A percentile compares a stretch with the other conserved stretches of the same genome.
Evolutionary conservation across 192 early-diverging fungal species (phyloP).

Genomic region (Coemansia sp.): DNA sequence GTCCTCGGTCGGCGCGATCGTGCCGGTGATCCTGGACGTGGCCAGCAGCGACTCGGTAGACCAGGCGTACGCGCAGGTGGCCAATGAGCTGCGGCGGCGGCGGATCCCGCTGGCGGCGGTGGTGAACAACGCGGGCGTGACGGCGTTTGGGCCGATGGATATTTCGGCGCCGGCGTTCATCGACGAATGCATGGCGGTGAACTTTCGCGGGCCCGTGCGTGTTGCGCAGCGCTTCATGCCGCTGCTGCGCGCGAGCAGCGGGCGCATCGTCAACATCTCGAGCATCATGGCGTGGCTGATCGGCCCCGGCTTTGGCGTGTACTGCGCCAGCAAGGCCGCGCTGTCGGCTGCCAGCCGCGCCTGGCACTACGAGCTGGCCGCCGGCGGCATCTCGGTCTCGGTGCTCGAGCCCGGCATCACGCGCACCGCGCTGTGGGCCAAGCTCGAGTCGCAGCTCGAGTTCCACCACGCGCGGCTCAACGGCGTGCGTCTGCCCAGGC

Average conservation of each 20-base stretch:
- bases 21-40: slow-evolving; percentile 52
- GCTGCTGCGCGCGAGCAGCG: slow-evolving; percentile 38
- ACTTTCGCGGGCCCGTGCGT: slow-evolving; percentile 52
- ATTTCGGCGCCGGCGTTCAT: slow-evolving; percentile 32
- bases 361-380: slow-evolving; percentile 51
- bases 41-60: slow-evolving; percentile 36
- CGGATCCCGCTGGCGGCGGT: slow-evolving; percentile 44
- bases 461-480: slow-evolving; percentile 50
- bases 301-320: slow-evolving; percentile 54
- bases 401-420: slow-evolving; percentile 50
- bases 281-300: slow-evolving; percentile 54
- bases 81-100: slow-evolving; percentile 29
- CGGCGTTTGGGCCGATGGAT: slow-evolving; percentile 51
- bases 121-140: slow-evolving; percentile 55
- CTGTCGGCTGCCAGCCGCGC: slow-evolving; percentile 43
- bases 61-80: slow-evolving; percentile 24
- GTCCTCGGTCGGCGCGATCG: slow-evolving; percentile 12
- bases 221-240: slow-evolving; percentile 53
- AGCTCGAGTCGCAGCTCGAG: slow-evolving; percentile 51
- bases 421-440: slow-evolving; percentile 51
- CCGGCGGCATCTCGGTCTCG: slow-evolving; percentile 40
- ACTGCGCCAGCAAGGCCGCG: slow-evolving; percentile 56
- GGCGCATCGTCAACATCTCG: slow-evolving; percentile 54
- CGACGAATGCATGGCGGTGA: slow-evolving; percentile 47
- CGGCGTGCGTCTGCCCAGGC: slow-evolving; percentile 12